Percentiles rank a stretch among this genome's conserved stretches.
These are phyloP conservation scores for Clavispora vitiphila DNA, from an alignment of 805 yeast genomes.

Conservation along the genomic window DNA sequence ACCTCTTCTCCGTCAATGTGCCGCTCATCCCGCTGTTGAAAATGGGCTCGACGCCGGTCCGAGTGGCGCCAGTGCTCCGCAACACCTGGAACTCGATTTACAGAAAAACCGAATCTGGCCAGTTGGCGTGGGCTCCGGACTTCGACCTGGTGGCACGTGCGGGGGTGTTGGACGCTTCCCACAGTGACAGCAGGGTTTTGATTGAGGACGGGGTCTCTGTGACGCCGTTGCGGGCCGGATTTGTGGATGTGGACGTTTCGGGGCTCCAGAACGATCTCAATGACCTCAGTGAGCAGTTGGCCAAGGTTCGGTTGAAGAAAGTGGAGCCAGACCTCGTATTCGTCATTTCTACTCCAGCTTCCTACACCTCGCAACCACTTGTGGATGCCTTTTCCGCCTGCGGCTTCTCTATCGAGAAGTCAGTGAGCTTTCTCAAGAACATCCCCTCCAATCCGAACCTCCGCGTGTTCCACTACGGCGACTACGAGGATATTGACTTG, in stretches of 20 bases:
- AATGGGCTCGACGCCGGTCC: conserved; percentile 53
- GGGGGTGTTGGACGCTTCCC: conserved; percentile 34
- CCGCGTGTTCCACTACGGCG: conserved; percentile 72
- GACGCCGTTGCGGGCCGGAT: conserved; percentile 51
- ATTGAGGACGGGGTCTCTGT: conserved; percentile 56
- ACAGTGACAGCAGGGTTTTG: conserved; percentile 69
- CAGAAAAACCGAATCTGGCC: conserved; percentile 23
- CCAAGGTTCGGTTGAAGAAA: too few relatives aligned
- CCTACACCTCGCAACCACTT: conserved; percentile 42
- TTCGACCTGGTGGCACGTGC: conserved; percentile 61
- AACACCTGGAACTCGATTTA: conserved; percentile 78
- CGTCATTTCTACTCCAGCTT: conserved; percentile 34
- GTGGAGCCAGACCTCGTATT: conserved; percentile 13
- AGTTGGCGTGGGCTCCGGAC: conserved; percentile 80
- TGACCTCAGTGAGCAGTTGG: too few relatives aligned
- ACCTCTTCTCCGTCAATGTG: conserved; percentile 77
- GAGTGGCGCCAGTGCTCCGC: conserved; percentile 73
- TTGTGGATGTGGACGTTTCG: not conserved
- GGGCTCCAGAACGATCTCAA: not conserved
- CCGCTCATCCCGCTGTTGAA: conserved; percentile 61
- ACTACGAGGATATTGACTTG: conserved; percentile 82
- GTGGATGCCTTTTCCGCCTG: conserved; percentile 29
- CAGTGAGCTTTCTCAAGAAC: conserved; percentile 14
- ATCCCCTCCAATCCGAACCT: conserved; percentile 10
- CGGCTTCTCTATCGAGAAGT: conserved; percentile 24